A percentile compares a stretch with the other conserved stretches of the same genome.
These are phyloP conservation scores for Aureobasidium pullulans DNA, from an alignment of 2,329 filamentous ascomycete species.

Conservation along the genomic window DNA sequence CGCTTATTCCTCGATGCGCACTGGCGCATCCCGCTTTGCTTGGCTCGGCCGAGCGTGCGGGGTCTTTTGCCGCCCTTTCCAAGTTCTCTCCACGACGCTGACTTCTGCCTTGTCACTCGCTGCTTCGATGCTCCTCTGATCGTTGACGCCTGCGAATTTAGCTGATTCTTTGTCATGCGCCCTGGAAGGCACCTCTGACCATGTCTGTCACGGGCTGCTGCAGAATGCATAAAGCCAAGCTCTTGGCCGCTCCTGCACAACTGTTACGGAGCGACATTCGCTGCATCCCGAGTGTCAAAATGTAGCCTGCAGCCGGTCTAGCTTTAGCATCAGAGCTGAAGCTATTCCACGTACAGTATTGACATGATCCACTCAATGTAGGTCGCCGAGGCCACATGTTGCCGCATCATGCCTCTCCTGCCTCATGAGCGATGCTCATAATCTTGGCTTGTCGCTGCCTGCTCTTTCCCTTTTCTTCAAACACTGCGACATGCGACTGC, in stretches of 20 bases:
- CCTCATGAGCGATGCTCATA: neutral
- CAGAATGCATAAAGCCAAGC: neutral
- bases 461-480: neutral
- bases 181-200: neutral
- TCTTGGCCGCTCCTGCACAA: neutral
- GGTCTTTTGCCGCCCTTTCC: neutral
- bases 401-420: neutral
- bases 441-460: slow-evolving; percentile 2
- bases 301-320: neutral
- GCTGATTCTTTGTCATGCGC: neutral
- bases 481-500: neutral
- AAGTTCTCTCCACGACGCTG: neutral
- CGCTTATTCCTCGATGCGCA: neutral
- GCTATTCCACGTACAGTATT: slow-evolving; percentile 7
- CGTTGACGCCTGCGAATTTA: neutral
- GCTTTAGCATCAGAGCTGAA: neutral
- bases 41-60: neutral
- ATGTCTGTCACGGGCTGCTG: neutral
- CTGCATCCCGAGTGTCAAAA: neutral
- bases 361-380: neutral
- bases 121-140: neutral
- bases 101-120: slow-evolving; percentile 2
- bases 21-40: neutral
- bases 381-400: neutral
- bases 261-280: neutral